Evolutionary conservation across 306 rosid genomes (phyloP), one percentile per base, ranked within the genome.

Genomic region (Prunus davidiana): DNA sequence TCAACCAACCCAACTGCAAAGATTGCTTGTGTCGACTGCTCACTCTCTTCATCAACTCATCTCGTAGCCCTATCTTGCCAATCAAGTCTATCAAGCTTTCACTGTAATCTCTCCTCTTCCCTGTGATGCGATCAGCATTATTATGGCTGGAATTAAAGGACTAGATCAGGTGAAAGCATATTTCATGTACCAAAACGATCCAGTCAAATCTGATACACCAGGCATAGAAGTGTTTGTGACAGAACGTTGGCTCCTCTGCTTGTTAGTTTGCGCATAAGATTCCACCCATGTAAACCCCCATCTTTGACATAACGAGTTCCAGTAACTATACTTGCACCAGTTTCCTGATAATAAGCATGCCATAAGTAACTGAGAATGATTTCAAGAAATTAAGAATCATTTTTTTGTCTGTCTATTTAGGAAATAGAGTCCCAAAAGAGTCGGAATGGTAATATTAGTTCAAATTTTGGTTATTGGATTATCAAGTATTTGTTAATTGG

Each of bases 211-310:
- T 67, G 97, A 95, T 73, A 84, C 98, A 77, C 97, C 97, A 16
- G 98, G 97, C 97, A 88, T 54, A 92, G 78, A 82, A 95, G 89
- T 61, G 98, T 95, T 50, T 95, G 97, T 12, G 97, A 93, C 54
- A 90, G 97, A 80, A 95, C 98, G 80, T 92, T 95, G 24, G 98
- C 98, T 55, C 98, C 98, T 72, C 98, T 85, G 78, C 97, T 95
- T 24, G 98, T 95, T 68, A 95, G 88, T 69, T 95, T 95, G 85
- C 97, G 96, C 97, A 95, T 92, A 69, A 95, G 97, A 88, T 88
- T 95, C 98, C 96, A 95, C 77, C 22, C 22, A 22, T 22, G 22
- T 22, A 22, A 22, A 96, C 97, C 97, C 2, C 98, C 98, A 15
- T 89, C 97, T 87, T 78, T 84, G 71, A 90, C 98, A 85, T 95